Base-by-base conservation (phyloP, 2,329 filamentous ascomycete genomes). In the Mariannaea sp. region DNA sequence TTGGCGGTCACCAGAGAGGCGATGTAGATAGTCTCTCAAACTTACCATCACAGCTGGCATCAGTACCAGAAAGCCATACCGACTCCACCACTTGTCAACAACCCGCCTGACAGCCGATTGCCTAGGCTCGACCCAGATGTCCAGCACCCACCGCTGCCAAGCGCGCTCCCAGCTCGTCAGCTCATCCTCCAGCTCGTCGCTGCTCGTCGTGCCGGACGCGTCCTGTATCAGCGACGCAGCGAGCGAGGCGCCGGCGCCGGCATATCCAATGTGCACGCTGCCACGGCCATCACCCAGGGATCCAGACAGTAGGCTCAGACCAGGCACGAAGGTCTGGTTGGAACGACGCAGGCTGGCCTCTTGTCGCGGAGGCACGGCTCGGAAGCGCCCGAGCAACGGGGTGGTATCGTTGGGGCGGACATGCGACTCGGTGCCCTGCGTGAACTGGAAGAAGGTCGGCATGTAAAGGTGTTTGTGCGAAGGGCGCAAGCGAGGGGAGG, bases 401-500 rank as follows among this genome's bases (percentile, higher is more conserved):
- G 84, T 82, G 35, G 81, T 74, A 64, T 86, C 80, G 61, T 74
- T 75, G 53, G 77, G 77, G 44, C 77, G 76, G 55, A 76, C 73
- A 63, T 76, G 78, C 58, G 82, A 79, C 72, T 87, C 85, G 65
- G 75, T 79, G 69, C 84, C 85, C 66, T 84, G 84, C 58, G 84
- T 84, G 72, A 88, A 88, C 68, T 80, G 77, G 73, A 88, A 87
- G 76, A 87, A 85, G 65, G 79, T 77, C 67, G 84, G 82, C 83
- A 87, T 86, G 56, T 58, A 51, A 62, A 44, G 10, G 33, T 12
- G 30, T 22, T 43, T 32, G 32, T 17, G 47, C 20, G 24, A 13
- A 20, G 14, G 36, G 29, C 46, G 53, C 39, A 35, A 36, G 22
- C 32, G 53, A 40, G 38, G 56, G 22, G 45, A 38, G 22, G 41